These are phyloP conservation scores for Fusarium chuoi DNA, from an alignment of 2,329 filamentous ascomycete genomes.

Conservation along the genomic window DNA sequence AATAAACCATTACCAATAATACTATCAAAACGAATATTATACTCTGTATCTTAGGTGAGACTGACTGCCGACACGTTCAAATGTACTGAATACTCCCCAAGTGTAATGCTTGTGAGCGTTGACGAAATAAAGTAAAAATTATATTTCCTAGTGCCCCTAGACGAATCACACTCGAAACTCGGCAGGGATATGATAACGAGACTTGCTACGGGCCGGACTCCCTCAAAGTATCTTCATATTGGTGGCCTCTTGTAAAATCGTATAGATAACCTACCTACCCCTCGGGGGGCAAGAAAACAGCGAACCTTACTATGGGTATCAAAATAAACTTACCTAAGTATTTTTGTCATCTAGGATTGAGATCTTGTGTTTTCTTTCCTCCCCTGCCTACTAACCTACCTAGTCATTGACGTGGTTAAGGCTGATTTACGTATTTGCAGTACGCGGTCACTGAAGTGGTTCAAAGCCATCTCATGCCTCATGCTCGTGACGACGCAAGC, in stretches of 20 bases:
- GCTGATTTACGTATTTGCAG: slow-evolving; percentile 25
- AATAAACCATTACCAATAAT: neutral
- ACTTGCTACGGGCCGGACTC: neutral
- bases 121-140: neutral
- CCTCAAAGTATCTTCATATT: neutral
- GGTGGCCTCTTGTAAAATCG: neutral
- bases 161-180: neutral
- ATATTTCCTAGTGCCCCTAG: no score
- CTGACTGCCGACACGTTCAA: neutral
- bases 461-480: neutral
- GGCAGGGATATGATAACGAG: neutral
- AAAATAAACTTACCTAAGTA: no score
- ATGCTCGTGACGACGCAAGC: slow-evolving; percentile 31
- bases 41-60: neutral
- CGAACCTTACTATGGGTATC: no score
- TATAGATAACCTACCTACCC: neutral
- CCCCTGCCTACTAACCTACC: no score
- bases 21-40: neutral
- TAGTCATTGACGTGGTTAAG: slow-evolving; percentile 6
- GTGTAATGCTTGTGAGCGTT: neutral
- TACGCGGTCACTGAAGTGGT: slow-evolving; percentile 25
- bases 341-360: no score
- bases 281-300: no score
- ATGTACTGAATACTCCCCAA: neutral
- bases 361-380: no score